phyloP scores from a whole-genome alignment of 192 early-diverging fungal species.

The Backusella parvicylindrica region DNA sequence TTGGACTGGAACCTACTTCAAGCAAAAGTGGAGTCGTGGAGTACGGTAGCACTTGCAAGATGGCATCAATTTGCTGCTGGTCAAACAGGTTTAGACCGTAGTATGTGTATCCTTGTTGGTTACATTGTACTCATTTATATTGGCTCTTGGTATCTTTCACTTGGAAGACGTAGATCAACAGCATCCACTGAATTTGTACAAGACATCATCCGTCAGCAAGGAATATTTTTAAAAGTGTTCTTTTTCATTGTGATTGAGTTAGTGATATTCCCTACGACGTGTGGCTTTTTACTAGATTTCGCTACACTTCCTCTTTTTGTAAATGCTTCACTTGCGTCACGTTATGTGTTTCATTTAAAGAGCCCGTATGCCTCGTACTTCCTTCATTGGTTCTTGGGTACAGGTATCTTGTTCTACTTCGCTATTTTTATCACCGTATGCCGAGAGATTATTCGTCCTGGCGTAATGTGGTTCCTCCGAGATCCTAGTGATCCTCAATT shows the following conservation, averaged over 20 bases:
- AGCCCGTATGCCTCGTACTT: constrained; percentile 67
- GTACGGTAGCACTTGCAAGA: constrained; percentile 6
- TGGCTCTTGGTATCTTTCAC: constrained; percentile 46
- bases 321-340: constrained; percentile 51
- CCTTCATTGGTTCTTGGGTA: constrained; percentile 91
- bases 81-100: constrained; percentile 51
- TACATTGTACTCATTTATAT: constrained; percentile 54
- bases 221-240: constrained; percentile 65
- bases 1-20: neutral
- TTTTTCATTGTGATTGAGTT: constrained; percentile 91
- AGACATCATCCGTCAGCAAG: constrained; percentile 47
- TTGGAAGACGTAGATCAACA: constrained; percentile 29
- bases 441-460: constrained; percentile 81
- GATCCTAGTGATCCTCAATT: constrained; percentile 96
- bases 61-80: constrained; percentile 47
- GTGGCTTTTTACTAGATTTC: constrained; percentile 83
- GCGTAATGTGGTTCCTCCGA: constrained; percentile 98
- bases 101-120: constrained; percentile 56
- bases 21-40: neutral
- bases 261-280: constrained; percentile 79
- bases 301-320: constrained; percentile 77
- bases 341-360: constrained; percentile 53
- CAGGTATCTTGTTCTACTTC: constrained; percentile 93
- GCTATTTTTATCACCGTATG: constrained; percentile 81
- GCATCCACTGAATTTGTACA: constrained; percentile 39